Percentiles rank a stretch among this genome's conserved stretches.
These are phyloP conservation scores for Neofusicoccum ribis DNA, from an alignment of 2,329 filamentous ascomycete species.

Conservation along the genomic window DNA sequence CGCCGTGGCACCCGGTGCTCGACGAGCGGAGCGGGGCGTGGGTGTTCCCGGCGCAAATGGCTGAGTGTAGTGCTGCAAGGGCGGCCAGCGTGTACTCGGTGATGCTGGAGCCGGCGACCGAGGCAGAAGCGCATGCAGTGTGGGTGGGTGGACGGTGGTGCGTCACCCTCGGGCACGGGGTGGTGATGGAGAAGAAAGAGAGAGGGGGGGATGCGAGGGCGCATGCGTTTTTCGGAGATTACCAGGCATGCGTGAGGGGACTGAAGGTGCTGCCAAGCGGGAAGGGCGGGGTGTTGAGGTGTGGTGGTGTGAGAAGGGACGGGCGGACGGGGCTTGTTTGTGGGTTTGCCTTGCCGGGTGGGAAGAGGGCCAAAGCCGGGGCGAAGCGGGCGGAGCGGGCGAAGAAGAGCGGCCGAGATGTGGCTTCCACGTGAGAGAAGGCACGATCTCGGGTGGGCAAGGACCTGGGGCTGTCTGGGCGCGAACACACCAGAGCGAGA, in stretches of 20 bases:
- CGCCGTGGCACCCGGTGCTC: constrained; percentile 61
- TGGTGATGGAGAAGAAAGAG: no score
- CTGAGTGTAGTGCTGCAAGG: constrained; percentile 39
- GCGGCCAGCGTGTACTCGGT: constrained; percentile 59
- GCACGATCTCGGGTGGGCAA: no score
- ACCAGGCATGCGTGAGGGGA: constrained; percentile 28
- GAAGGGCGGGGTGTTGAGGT: not conserved
- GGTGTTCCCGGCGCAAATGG: constrained; percentile 49
- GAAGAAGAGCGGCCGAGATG: no score
- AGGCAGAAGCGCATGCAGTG: constrained; percentile 53
- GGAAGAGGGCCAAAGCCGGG: no score
- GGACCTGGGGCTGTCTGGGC: no score
- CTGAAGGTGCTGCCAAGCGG: not conserved
- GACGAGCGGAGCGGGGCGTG: constrained; percentile 38
- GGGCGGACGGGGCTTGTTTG: not conserved
- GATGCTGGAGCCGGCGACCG: constrained; percentile 50
- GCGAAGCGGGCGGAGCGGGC: no score
- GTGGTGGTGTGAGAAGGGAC: constrained; percentile 4
- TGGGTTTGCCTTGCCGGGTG: not conserved
- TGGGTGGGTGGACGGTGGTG: constrained; percentile 47
- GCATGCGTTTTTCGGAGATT: constrained; percentile 59
- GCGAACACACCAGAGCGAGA: no score
- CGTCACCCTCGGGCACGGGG: no score
- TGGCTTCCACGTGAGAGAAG: no score
- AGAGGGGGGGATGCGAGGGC: constrained; percentile 43